phyloP scores from a whole-genome alignment of 257 asterid species.

The Lantana camara region DNA sequence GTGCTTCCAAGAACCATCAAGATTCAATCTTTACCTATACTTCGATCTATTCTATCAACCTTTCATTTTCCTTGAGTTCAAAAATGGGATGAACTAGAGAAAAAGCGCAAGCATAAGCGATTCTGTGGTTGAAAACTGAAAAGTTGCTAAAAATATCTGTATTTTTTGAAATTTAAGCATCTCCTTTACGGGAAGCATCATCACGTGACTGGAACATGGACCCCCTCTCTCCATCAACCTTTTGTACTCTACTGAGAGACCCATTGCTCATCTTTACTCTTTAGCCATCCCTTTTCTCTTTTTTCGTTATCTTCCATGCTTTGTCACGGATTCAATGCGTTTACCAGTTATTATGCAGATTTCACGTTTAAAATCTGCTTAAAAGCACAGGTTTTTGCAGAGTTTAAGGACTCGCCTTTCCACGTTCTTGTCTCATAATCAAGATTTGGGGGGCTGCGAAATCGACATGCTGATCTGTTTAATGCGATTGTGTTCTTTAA shows the following conservation, averaged over 20 bases:
- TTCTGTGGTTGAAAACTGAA: not conserved
- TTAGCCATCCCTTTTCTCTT: not conserved
- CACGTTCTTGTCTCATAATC: not conserved
- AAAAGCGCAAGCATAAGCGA: not conserved
- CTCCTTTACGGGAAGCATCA: not conserved
- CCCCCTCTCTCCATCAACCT: not conserved
- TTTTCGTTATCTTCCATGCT: constrained; percentile 19
- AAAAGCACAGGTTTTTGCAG: not conserved
- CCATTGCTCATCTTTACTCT: not conserved
- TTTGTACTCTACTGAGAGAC: not conserved
- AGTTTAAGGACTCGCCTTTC: not conserved
- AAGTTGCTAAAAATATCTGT: not conserved
- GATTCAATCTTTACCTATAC: constrained; percentile 13
- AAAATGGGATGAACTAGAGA: constrained; percentile 7
- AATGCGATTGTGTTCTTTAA: constrained; percentile 4
- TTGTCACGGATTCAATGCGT: constrained; percentile 29
- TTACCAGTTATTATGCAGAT: not conserved
- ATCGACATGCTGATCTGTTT: not conserved
- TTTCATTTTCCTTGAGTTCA: not conserved
- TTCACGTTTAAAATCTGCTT: not conserved
- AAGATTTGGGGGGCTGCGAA: not conserved
- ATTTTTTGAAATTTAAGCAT: not conserved
- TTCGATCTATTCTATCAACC: not conserved
- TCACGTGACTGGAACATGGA: no score
- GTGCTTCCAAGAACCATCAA: constrained; percentile 19